phyloP scores from a whole-genome alignment of 169 alveolate genomes.

The Eimeria sp. region DNA sequence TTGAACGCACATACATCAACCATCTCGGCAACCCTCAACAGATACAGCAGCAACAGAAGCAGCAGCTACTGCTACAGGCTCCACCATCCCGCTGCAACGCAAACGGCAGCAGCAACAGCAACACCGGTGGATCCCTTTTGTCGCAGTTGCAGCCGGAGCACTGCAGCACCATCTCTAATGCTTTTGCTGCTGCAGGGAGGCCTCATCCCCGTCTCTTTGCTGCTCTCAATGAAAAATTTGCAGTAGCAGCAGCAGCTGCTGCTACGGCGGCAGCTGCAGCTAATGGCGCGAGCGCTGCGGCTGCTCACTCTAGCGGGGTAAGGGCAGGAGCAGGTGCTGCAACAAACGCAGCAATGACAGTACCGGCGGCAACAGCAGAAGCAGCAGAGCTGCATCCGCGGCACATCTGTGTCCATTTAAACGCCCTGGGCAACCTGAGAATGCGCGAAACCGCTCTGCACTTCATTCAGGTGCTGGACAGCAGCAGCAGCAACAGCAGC shows the following conservation, averaged over 20 bases:
- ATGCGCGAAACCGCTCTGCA: background rate
- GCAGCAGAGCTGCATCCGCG: conserved; percentile 31
- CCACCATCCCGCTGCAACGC: background rate
- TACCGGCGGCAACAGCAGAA: background rate
- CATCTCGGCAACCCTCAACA: background rate
- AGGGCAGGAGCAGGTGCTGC: conserved; percentile 12
- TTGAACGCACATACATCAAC: background rate
- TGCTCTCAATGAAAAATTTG: conserved; percentile 18
- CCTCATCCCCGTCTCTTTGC: conserved; percentile 23
- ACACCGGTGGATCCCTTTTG: background rate
- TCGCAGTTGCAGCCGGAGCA: conserved; percentile 7
- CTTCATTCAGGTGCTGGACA: background rate
- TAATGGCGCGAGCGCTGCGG: background rate
- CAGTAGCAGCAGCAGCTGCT: conserved; percentile 19
- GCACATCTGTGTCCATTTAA: background rate
- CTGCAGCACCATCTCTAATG: conserved; percentile 31
- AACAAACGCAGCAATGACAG: no score
- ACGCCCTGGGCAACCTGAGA: conserved; percentile 17
- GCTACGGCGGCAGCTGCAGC: background rate
- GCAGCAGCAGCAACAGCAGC: conserved; percentile 38
- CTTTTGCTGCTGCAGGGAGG: background rate
- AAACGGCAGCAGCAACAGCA: background rate
- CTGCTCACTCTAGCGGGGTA: background rate
- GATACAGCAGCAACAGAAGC: conserved; percentile 1
- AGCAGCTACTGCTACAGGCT: background rate